Conservation (phyloP, 2,329 filamentous ascomycete species). For the Pseudogymnoascus sp. region DNA sequence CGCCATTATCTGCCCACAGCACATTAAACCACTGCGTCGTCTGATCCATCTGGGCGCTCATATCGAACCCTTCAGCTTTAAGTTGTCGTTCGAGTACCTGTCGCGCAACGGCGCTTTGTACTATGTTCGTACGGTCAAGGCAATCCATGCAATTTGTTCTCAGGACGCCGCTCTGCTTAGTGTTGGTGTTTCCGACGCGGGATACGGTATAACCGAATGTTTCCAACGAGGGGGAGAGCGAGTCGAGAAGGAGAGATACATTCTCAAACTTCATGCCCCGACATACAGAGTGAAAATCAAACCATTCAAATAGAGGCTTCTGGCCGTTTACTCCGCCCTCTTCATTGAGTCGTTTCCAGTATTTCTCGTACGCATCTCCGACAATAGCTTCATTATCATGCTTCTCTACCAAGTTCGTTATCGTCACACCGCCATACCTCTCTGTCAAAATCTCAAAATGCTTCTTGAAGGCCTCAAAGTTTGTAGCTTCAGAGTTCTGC, state of each 20-base stretch:
- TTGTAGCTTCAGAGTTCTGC: conserved; percentile 72
- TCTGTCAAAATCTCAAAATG: conserved; percentile 66
- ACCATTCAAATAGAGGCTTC: conserved; percentile 77
- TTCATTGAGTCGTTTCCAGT: conserved; percentile 58
- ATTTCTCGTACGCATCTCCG: conserved; percentile 67
- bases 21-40: conserved; percentile 90
- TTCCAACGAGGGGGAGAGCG: conserved; percentile 58
- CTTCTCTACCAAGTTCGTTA: conserved; percentile 82
- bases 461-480: conserved; percentile 66
- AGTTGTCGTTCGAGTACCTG: conserved; percentile 75
- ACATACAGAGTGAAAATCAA: conserved; percentile 89
- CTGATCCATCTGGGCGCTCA: conserved; percentile 67
- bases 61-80: conserved; percentile 63
- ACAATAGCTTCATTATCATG: conserved; percentile 73
- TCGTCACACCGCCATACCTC: conserved; percentile 68
- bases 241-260: conserved; percentile 69
- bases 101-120: conserved; percentile 83
- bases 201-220: conserved; percentile 61
- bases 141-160: conserved; percentile 99
- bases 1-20: conserved; percentile 95
- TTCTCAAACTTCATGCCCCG: conserved; percentile 98
- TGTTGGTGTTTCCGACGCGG: conserved; percentile 33
- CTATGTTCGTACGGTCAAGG: conserved; percentile 89
- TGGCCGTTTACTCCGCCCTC: conserved; percentile 40
- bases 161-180: conserved; percentile 64